A percentile compares a stretch with the other conserved stretches of the same genome.
These are phyloP conservation scores for Colletotrichum viniferum DNA, from an alignment of 2,329 filamentous ascomycete species.

Conservation along the genomic window DNA sequence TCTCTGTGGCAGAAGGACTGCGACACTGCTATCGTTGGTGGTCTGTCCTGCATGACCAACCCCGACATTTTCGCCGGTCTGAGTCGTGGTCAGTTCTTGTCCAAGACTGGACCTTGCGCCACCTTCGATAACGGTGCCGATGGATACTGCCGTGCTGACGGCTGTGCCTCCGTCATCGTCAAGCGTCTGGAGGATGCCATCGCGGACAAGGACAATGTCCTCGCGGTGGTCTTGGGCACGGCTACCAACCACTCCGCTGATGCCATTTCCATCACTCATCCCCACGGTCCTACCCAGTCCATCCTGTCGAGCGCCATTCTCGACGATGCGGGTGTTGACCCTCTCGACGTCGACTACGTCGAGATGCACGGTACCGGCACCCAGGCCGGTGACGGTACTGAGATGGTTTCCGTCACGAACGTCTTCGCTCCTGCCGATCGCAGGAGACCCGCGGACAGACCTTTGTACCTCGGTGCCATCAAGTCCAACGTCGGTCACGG, in stretches of 20 bases:
- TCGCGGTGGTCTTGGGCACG: constrained; percentile 77
- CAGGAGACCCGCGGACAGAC: constrained; percentile 51
- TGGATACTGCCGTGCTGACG: constrained; percentile 83
- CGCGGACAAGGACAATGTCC: constrained; percentile 75
- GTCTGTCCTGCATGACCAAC: constrained; percentile 79
- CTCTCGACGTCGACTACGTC: constrained; percentile 79
- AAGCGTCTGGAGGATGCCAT: constrained; percentile 82
- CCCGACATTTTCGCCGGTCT: constrained; percentile 80
- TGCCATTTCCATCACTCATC: constrained; percentile 82
- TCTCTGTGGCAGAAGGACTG: constrained; percentile 78
- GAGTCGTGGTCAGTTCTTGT: constrained; percentile 78
- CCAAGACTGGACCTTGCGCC: constrained; percentile 77
- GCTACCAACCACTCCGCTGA: constrained; percentile 84
- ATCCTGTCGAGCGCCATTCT: constrained; percentile 73
- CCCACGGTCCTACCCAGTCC: constrained; percentile 78
- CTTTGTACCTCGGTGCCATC: constrained; percentile 65
- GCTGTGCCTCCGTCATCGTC: constrained; percentile 74
- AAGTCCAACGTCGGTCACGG: constrained; percentile 70
- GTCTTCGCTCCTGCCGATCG: constrained; percentile 53
- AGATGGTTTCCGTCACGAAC: constrained; percentile 77
- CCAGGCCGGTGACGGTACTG: constrained; percentile 81
- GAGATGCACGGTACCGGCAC: constrained; percentile 93
- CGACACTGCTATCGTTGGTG: constrained; percentile 81
- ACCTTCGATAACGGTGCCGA: constrained; percentile 83
- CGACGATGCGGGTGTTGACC: constrained; percentile 74